Conservation (phyloP, 169 alveolate genomes). For the Blepharisma undulans region DNA sequence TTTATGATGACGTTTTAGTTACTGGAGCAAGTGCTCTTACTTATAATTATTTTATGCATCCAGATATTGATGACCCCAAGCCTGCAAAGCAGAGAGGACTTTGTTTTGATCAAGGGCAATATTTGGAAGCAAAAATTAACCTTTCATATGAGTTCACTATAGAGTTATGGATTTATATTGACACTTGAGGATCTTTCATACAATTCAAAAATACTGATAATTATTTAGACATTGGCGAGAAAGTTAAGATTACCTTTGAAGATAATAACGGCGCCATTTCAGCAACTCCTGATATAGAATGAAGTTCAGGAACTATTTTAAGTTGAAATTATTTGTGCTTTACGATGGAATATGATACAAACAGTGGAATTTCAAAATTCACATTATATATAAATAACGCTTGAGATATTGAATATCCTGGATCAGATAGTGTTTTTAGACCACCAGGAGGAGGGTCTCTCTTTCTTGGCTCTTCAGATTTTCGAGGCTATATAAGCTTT, state of each 20-base stretch:
- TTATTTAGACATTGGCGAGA: too few species aligned
- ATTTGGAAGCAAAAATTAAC: neutral
- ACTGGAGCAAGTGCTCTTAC: neutral
- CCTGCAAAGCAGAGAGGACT: slow-evolving; percentile 2
- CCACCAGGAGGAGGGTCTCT: neutral
- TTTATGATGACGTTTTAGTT: neutral
- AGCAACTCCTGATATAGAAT: too few species aligned
- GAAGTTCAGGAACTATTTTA: too few species aligned
- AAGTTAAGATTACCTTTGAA: neutral
- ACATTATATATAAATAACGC: neutral
- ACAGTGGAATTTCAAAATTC: neutral
- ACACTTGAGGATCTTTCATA: neutral
- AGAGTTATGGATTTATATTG: neutral
- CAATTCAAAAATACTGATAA: neutral
- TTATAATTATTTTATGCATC: neutral
- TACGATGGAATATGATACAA: too few species aligned
- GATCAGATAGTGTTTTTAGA: neutral
- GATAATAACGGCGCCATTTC: too few species aligned
- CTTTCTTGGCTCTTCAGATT: neutral
- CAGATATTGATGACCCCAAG: neutral
- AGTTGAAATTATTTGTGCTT: too few species aligned
- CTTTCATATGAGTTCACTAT: neutral
- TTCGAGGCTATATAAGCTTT: neutral
- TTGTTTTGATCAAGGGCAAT: neutral
- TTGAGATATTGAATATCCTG: too few species aligned